phyloP scores from a whole-genome alignment of 192 early-diverging fungal genomes.

The Rhizophagus sp. region DNA sequence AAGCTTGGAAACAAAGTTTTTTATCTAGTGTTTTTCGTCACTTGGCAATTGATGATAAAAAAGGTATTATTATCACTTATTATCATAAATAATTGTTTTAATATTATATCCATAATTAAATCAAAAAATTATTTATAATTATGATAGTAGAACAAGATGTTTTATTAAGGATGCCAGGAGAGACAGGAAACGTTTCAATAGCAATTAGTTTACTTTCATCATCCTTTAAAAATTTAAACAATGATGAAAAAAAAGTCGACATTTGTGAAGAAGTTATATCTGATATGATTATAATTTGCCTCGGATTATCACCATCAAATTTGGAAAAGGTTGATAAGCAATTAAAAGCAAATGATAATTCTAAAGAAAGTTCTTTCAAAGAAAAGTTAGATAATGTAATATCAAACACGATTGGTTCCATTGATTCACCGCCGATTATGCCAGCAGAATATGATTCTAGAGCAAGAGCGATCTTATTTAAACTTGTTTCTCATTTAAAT shows the following conservation, averaged over 20 bases:
- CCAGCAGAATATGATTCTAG: slow-evolving; percentile 54
- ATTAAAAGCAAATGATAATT: neutral
- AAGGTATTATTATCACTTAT: neutral
- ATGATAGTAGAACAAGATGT: slow-evolving; percentile 15
- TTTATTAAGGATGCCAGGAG: neutral
- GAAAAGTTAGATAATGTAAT: neutral
- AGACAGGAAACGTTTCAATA: neutral
- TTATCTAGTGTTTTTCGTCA: slow-evolving; percentile 11
- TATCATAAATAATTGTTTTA: too few species aligned
- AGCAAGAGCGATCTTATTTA: slow-evolving; percentile 46
- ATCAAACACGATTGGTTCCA: neutral
- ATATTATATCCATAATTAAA: too few species aligned
- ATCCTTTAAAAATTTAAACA: neutral
- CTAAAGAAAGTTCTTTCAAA: slow-evolving; percentile 1
- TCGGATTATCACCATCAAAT: slow-evolving; percentile 7
- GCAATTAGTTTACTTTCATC: neutral
- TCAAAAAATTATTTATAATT: neutral
- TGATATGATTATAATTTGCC: slow-evolving; percentile 18
- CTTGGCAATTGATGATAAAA: slow-evolving; percentile 11
- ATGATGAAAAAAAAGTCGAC: slow-evolving; percentile 16
- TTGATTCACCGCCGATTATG: slow-evolving; percentile 19
- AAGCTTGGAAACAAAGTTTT: slow-evolving; percentile 4
- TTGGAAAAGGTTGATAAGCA: neutral
- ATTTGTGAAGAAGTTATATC: slow-evolving; percentile 20
- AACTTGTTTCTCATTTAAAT: slow-evolving; percentile 37